Base-by-base conservation (phyloP, 2,329 filamentous ascomycete genomes). In the Epichloe elymi region DNA sequence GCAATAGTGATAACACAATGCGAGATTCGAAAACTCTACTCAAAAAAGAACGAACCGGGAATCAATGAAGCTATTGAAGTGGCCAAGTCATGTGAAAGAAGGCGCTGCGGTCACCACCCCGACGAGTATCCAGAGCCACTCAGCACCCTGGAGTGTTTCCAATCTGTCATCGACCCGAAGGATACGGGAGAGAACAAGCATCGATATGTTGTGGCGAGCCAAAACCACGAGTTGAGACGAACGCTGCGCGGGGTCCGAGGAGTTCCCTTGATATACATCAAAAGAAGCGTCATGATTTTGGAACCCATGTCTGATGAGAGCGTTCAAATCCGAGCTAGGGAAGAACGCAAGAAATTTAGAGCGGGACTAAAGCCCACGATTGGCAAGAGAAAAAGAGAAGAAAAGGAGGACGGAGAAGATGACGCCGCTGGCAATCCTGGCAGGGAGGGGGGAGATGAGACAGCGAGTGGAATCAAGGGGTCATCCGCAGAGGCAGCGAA, bases 121-220 rank as follows among this genome's bases (percentile, higher is more conserved):
- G 76, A 82, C 57, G 76, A 86, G 53, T 80, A 86, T 57, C 81
- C 85, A 3, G 74, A 86, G 55, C 86, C 87, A 4, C 74, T 90
- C 51, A 76, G 75, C 50, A 78, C 83, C 37, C 63, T 79, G 51
- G 85, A 88, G 56, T 94, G 88, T 63, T 67, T 94, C 43, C 70
- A 71, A 53, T 79, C 77, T 48, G 86, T 95, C 7, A 81, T 97
- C 50, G 90, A 90, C 61, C 80, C 87, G 12, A 93, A 93, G 64
- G 73, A 70, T 48, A 80, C 72, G 54, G 76, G 78, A 39, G 76
- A 77, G 52, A 93, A 93, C 65, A 88, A 88, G 69, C 80, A 89
- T 62, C 76, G 84, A 53, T 91, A 91, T 62, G 79, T 88, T 12
- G 82, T 91, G 19, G 86, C 86, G 8, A 84, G 79, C 55, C 86